Percentiles rank a stretch among this genome's conserved stretches.
Evolutionary conservation across 768 basidiomycete genomes (phyloP).

Genomic region (Leccinum boreale): DNA sequence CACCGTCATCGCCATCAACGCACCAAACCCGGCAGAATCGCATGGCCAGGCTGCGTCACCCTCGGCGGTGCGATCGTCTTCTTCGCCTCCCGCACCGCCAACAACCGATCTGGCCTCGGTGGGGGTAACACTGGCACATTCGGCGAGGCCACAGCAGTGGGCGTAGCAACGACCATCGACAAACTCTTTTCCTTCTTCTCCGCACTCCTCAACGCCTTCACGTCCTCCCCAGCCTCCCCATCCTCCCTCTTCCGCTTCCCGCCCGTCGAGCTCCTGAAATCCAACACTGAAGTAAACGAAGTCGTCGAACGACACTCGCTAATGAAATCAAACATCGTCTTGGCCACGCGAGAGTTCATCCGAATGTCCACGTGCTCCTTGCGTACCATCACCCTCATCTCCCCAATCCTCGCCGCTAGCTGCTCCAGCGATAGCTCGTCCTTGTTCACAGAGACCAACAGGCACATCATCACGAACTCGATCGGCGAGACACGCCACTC

Average conservation of each 20-base stretch:
- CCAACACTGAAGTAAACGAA: background rate
- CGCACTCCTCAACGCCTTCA: background rate
- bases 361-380: conserved; percentile 59
- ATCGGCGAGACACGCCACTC: conserved; percentile 59
- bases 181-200: conserved; percentile 15
- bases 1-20: no score
- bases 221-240: conserved; percentile 1
- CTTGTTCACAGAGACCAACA: conserved; percentile 54
- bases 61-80: conserved; percentile 19
- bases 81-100: conserved; percentile 16
- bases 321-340: conserved; percentile 54
- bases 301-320: conserved; percentile 17
- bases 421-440: conserved; percentile 34
- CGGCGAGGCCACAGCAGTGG: no score
- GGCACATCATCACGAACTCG: conserved; percentile 58
- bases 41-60: background rate
- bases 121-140: conserved; percentile 8
- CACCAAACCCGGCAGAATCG: background rate
- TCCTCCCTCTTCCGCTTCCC: conserved; percentile 28
- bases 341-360: conserved; percentile 56
- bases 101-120: conserved; percentile 17
- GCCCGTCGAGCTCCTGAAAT: background rate
- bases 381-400: conserved; percentile 57
- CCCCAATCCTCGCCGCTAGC: conserved; percentile 43
- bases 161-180: no score